phyloP scores from a whole-genome alignment of 768 basidiomycete species.

The Chalciporus chontae region DNA sequence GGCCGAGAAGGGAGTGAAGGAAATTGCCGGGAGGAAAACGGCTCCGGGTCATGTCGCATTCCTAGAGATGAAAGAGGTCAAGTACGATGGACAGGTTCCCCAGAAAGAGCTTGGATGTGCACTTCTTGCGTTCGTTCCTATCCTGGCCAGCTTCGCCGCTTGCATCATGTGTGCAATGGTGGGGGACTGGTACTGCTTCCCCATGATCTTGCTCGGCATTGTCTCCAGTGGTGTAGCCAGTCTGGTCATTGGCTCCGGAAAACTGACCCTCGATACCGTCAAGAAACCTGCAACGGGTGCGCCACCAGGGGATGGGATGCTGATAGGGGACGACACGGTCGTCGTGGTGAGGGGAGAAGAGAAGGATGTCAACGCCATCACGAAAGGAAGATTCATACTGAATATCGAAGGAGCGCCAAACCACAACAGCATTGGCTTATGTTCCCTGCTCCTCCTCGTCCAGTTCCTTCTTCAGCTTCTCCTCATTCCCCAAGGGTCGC shows the following conservation, averaged over 20 bases:
- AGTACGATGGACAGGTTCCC: constrained; percentile 12
- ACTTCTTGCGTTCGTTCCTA: constrained; percentile 24
- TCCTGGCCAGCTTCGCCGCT: constrained; percentile 18
- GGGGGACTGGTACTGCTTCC: constrained; percentile 30
- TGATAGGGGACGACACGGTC: constrained; percentile 22
- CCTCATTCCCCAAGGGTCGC: constrained; percentile 31
- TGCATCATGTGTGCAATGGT: constrained; percentile 25
- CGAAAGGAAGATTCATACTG: constrained; percentile 29
- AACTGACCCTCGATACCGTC: constrained; percentile 15
- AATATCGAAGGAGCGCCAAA: constrained; percentile 8
- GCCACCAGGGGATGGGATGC: constrained; percentile 32
- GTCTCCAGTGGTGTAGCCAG: constrained; percentile 30
- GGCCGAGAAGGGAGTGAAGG: not conserved
- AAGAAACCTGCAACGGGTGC: constrained; percentile 20
- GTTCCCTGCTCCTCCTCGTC: constrained; percentile 28
- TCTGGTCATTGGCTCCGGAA: constrained; percentile 29
- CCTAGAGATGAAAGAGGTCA: constrained; percentile 21
- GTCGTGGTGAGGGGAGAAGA: constrained; percentile 32
- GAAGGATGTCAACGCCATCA: constrained; percentile 29
- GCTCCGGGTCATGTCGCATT: constrained; percentile 18
- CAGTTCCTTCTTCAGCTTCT: constrained; percentile 35
- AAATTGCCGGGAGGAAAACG: constrained; percentile 15
- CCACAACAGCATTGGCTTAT: constrained; percentile 25
- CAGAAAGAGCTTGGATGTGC: constrained; percentile 1
- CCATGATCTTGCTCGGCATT: constrained; percentile 33